Base-by-base conservation (phyloP, 352 stramenopile species). In the Phytophthora fragariae region DNA sequence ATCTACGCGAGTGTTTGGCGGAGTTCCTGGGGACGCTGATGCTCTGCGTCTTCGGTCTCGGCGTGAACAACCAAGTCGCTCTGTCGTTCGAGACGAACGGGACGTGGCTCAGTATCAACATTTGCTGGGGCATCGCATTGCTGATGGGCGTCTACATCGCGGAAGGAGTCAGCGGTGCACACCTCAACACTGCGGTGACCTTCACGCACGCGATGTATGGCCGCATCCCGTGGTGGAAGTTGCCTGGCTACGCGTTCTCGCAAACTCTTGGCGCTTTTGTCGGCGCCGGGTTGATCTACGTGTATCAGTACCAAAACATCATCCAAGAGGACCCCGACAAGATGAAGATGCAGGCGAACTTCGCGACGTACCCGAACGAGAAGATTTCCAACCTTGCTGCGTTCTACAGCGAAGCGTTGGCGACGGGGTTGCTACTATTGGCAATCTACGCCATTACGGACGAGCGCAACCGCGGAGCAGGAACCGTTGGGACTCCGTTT, bases 71-170 rank as follows among this genome's bases (percentile, higher is more conserved):
- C 52, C 79, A 91, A 80, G 77, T 89, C 9, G 68, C 62, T 1
- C 64, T 91, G 1, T 88, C 81, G 31, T 60, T 75, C 0, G 77
- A 73, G 31, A 63, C 57, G 24, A 85, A 85, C 56, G 85, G 85
- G 46, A 85, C 80, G 57, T 90, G 82, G 74, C 72, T 88, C 15
- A 90, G 83, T 68, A 88, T 90, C 70, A 90, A 82, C 52, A 76
- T 92, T 19, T 87, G 72, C 68, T 92, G 85, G 83, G 85, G 86
- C 12, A 75, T 93, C 37, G 86, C 65, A 8, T 58, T 93, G n/a
- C 82, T 78, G 29, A 78, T 92, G 24, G 82, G 76, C 24, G 77
- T 92, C 19, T 83, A 89, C 70, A 60, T 66, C 33, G 72, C 75
- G 0, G 81, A 81, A 47, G 75, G 76, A 52, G 70, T 88, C 19